phyloP scores from a whole-genome alignment of 2,329 filamentous ascomycete genomes.

The Hortaea werneckii region DNA sequence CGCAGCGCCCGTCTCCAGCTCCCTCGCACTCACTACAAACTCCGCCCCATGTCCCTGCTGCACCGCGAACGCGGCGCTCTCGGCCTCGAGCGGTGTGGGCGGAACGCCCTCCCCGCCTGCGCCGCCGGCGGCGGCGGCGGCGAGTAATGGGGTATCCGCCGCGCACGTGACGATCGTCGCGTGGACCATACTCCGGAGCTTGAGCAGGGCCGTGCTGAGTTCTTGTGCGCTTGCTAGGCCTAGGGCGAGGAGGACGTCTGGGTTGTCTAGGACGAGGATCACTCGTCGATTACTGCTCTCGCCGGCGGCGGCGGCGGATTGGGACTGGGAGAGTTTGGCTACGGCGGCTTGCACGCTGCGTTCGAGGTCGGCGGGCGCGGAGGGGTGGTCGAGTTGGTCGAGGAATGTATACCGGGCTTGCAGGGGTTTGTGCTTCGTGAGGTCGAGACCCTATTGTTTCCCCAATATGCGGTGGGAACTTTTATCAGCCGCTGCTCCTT shows the following conservation, averaged over 20 bases:
- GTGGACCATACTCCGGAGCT: slow-evolving; percentile 38
- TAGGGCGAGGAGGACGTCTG: slow-evolving; percentile 33
- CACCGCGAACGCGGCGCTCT: slow-evolving; percentile 61
- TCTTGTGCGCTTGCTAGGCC: slow-evolving; percentile 13
- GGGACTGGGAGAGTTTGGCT: background rate
- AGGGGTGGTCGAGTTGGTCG: slow-evolving; percentile 49
- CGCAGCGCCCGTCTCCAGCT: slow-evolving; percentile 79
- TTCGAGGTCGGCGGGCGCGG: slow-evolving; percentile 5
- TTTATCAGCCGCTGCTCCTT: too few relatives aligned
- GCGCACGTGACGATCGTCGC: slow-evolving; percentile 56
- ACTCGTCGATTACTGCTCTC: slow-evolving; percentile 17
- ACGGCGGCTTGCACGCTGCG: slow-evolving; percentile 6
- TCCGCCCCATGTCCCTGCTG: slow-evolving; percentile 64
- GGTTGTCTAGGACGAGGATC: slow-evolving; percentile 36
- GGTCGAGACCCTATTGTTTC: too few relatives aligned
- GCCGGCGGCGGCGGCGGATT: background rate
- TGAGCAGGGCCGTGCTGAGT: slow-evolving; percentile 23
- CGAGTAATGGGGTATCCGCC: slow-evolving; percentile 63
- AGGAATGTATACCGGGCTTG: slow-evolving; percentile 51
- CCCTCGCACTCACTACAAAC: slow-evolving; percentile 60
- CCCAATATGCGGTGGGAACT: too few relatives aligned
- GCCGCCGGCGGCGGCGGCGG: slow-evolving; percentile 25
- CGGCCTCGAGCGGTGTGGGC: slow-evolving; percentile 56
- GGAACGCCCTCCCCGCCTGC: slow-evolving; percentile 12
- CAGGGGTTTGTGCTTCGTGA: background rate